Base-by-base conservation (phyloP, 1,284 basidiomycete species). In the Tilletia walkeri region DNA sequence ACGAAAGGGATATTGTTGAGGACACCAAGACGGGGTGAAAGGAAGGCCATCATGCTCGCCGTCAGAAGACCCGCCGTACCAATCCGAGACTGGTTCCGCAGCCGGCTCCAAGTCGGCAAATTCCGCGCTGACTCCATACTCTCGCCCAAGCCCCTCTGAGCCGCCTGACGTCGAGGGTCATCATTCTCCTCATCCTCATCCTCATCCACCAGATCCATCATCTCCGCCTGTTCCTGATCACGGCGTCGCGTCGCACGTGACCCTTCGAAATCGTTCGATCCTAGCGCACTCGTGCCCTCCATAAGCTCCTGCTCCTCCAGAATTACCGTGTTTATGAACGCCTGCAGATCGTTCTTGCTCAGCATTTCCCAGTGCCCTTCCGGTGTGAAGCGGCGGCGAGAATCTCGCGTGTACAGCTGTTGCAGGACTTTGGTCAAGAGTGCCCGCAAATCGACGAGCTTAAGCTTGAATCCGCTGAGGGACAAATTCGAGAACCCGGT, bases 1-100 rank as follows among this genome's bases (percentile, higher is more conserved):
- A 94, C 90, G 85, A 99, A 98, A 0, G 95, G 96, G 67, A 98
- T 92, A 83, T 97, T 95, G 86, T 97, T 94, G 67, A 99, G 88
- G 38, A 98, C 88, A 3, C 93, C 92, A 1, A 98, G 88, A 3
- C 94, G 89, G 0, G 95, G 95, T 5, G 92, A 91, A 65, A 91
- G 80, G 70, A 90, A 88, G 0, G 91, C 89, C 59, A 92, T 84
- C 7, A 91, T 89, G 76, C 91, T 91, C 30, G 88, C 88, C 65
- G 88, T 85, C 30, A 84, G 74, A 47, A n/a, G 30, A n/a, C 48
- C 56, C 9, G 48, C 39, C 3, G 16, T 20, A 54, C 45, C 66
- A 18, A 6, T 1, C 34, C 53, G 66, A 63, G 59, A 20, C 36
- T 18, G 59, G 34, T 67, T 67, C 30, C 66, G 34, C 18, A 67